phyloP scores from a whole-genome alignment of 1,284 basidiomycete genomes.

The Microstroma glucosiphilum region DNA sequence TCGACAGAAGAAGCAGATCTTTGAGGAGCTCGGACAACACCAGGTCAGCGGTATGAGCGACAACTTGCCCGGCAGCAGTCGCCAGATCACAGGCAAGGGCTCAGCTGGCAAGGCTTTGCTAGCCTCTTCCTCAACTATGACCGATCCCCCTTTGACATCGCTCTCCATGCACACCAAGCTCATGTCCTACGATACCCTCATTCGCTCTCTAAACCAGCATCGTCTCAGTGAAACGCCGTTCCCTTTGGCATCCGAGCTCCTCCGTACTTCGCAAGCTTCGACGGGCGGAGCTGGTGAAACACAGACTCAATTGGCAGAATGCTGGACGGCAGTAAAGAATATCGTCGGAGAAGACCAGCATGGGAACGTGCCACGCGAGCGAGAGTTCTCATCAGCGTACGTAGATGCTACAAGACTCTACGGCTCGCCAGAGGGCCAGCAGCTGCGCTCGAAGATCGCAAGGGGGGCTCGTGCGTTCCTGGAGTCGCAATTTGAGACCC shows the following conservation, averaged over 20 bases:
- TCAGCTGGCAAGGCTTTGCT: slow-evolving; percentile 3
- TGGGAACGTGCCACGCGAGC: slow-evolving; percentile 50
- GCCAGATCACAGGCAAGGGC: neutral
- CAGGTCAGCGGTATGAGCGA: slow-evolving; percentile 15
- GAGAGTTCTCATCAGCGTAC: slow-evolving; percentile 56
- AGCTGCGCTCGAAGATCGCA: slow-evolving; percentile 58
- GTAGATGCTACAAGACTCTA: slow-evolving; percentile 29
- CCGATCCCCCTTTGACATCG: neutral
- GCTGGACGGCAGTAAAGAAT: slow-evolving; percentile 53
- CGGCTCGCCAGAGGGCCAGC: slow-evolving; percentile 29
- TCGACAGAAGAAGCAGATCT: slow-evolving; percentile 75
- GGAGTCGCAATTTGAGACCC: slow-evolving; percentile 67
- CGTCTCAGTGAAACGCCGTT: slow-evolving; percentile 28
- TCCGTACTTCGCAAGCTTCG: slow-evolving; percentile 18
- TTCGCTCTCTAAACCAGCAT: slow-evolving; percentile 39
- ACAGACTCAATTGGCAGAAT: slow-evolving; percentile 51
- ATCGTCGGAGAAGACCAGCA: slow-evolving; percentile 55
- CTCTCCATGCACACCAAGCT: slow-evolving; percentile 38
- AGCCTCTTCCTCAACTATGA: neutral
- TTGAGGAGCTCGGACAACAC: slow-evolving; percentile 71
- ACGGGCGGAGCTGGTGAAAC: slow-evolving; percentile 9
- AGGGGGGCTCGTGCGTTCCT: slow-evolving; percentile 67
- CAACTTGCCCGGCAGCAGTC: neutral
- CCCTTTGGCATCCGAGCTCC: slow-evolving; percentile 12
- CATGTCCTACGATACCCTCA: slow-evolving; percentile 42